phyloP scores from a whole-genome alignment of 2,329 filamentous ascomycete species.

The Fusarium sp. region DNA sequence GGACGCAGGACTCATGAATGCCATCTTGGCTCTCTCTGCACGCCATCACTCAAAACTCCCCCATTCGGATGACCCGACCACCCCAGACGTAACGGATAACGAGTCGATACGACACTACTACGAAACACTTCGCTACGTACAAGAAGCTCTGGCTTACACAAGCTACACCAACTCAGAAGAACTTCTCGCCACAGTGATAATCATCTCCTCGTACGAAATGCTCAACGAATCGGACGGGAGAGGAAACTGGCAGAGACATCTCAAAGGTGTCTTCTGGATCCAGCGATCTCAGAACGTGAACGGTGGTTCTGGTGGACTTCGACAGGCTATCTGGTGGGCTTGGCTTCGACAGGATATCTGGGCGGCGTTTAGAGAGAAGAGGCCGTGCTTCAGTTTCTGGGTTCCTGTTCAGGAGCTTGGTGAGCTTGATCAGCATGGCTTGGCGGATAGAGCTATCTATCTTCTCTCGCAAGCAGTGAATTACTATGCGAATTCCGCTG shows the following conservation, averaged over 20 bases:
- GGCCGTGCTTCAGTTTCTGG: not conserved
- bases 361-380: constrained; percentile 5
- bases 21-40: too few relatives aligned
- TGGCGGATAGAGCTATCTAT: too few relatives aligned
- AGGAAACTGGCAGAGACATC: not conserved
- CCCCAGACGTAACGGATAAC: too few relatives aligned
- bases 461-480: too few relatives aligned
- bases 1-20: too few relatives aligned
- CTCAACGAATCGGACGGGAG: not conserved
- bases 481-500: too few relatives aligned
- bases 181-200: not conserved
- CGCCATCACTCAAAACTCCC: too few relatives aligned
- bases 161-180: not conserved
- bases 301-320: not conserved
- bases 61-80: too few relatives aligned
- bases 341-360: constrained; percentile 6
- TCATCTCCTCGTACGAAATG: constrained; percentile 1
- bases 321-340: not conserved
- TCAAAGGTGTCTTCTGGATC: constrained; percentile 4
- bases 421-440: too few relatives aligned
- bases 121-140: not conserved
- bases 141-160: not conserved
- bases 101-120: not conserved
- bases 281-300: not conserved
- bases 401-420: too few relatives aligned